phyloP scores from a whole-genome alignment of 352 stramenopile genomes.

The Globisporangium okanoganense region DNA sequence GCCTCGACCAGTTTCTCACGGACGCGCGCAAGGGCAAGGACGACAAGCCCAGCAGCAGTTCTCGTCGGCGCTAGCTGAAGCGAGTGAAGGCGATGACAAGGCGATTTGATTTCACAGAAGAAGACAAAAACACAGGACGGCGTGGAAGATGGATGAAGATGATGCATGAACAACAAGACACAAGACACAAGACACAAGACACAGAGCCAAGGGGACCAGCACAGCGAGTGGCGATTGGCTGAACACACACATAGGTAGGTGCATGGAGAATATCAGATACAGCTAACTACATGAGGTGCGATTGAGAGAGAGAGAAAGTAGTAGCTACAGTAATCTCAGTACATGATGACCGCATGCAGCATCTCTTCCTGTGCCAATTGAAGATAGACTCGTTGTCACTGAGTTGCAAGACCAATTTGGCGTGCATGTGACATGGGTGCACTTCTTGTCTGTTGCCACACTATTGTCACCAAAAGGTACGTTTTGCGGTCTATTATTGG shows the following conservation, averaged over 20 bases:
- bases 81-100: too few species aligned
- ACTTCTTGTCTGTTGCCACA: conserved; percentile 10
- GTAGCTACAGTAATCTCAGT: neutral
- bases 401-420: too few species aligned
- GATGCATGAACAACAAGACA: neutral
- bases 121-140: too few species aligned
- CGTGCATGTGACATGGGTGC: conserved; percentile 1
- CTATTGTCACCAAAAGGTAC: conserved; percentile 6
- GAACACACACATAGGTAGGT: neutral
- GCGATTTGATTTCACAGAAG: too few species aligned
- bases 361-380: neutral
- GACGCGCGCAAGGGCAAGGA: conserved; percentile 53
- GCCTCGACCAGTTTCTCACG: conserved; percentile 79
- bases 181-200: too few species aligned
- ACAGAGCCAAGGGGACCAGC: neutral
- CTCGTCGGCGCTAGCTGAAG: conserved; percentile 27
- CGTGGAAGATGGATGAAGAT: neutral
- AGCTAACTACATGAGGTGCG: neutral
- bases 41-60: conserved; percentile 21
- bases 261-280: neutral
- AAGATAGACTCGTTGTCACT: neutral
- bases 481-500: conserved; percentile 16
- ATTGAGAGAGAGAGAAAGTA: neutral
- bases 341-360: neutral
- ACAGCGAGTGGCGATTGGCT: neutral